phyloP scores from a whole-genome alignment of 345 rosid genomes.

The Eucalyptus tenuipes region DNA sequence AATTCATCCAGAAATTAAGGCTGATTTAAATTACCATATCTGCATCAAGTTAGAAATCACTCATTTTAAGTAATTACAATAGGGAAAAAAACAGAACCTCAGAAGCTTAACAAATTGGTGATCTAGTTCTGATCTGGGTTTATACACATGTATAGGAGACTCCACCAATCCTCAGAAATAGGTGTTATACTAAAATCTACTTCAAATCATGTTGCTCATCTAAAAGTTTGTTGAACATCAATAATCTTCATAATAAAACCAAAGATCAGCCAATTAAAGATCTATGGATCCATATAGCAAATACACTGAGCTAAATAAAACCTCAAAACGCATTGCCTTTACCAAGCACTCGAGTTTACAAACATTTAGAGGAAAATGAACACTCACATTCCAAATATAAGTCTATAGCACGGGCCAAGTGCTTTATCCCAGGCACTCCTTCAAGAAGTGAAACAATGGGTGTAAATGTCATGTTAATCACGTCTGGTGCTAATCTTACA shows the following conservation, averaged over 20 bases:
- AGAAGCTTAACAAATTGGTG: background rate
- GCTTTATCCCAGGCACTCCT: slow-evolving; percentile 80
- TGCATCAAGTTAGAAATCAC: background rate
- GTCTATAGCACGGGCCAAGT: slow-evolving; percentile 79
- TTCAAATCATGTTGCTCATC: background rate
- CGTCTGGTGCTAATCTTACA: slow-evolving; percentile 72
- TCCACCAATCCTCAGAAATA: background rate
- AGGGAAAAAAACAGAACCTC: background rate
- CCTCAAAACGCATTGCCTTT: background rate
- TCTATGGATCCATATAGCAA: background rate
- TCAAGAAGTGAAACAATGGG: slow-evolving; percentile 83
- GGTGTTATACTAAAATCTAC: background rate
- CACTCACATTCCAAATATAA: slow-evolving; percentile 89
- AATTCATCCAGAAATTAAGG: background rate
- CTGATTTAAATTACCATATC: background rate
- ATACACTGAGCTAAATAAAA: background rate
- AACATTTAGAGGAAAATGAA: background rate
- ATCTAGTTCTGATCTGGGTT: background rate
- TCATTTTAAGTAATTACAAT: background rate
- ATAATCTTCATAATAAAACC: background rate
- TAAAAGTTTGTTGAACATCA: background rate
- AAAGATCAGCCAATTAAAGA: background rate
- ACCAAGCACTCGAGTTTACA: background rate
- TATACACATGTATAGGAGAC: background rate
- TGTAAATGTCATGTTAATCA: slow-evolving; percentile 82